Evolutionary conservation across 495 filamentous ascomycete species (phyloP).

Genomic region (Saxispiralis lemnorum): DNA sequence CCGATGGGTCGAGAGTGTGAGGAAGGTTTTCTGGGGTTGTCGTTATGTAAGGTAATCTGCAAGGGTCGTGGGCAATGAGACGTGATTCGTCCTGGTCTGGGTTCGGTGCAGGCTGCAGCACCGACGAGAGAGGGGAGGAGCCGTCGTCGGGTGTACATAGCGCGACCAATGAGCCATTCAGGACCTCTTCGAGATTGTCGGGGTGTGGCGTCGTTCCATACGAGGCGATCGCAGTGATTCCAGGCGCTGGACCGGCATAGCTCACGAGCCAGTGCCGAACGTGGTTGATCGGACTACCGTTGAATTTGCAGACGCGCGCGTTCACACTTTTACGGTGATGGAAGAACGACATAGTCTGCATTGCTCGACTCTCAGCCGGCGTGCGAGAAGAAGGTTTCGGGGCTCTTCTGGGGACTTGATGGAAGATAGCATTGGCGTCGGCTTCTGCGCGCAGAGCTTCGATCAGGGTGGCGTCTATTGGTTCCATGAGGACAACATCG

Average conservation of each 20-base stretch:
- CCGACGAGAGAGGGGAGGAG: background rate
- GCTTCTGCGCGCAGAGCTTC: background rate
- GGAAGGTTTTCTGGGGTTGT: conserved; percentile 12
- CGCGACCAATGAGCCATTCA: conserved; percentile 42
- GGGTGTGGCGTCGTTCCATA: conserved; percentile 33
- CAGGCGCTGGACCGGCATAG: conserved; percentile 34
- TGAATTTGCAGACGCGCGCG: conserved; percentile 32
- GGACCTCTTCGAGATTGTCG: conserved; percentile 31
- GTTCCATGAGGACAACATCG: conserved; percentile 43
- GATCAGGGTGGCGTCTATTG: conserved; percentile 19
- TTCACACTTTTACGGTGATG: conserved; percentile 10
- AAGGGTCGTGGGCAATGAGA: no score
- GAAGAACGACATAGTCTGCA: conserved; percentile 73
- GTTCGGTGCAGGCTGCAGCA: background rate
- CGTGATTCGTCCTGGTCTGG: background rate
- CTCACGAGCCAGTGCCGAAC: conserved; percentile 36
- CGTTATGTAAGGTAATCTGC: background rate
- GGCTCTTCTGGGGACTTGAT: conserved; percentile 5
- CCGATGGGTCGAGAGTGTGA: conserved; percentile 25
- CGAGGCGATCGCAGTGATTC: conserved; percentile 35
- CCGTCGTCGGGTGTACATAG: conserved; percentile 36
- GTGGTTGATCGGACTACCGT: conserved; percentile 29
- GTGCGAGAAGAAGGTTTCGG: conserved; percentile 30
- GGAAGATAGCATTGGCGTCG: background rate
- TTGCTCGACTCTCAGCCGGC: conserved; percentile 49